A percentile compares a stretch with the other conserved stretches of the same genome.
phyloP scores from a whole-genome alignment of 768 basidiomycete species.

The Leccinum sublutescens region DNA sequence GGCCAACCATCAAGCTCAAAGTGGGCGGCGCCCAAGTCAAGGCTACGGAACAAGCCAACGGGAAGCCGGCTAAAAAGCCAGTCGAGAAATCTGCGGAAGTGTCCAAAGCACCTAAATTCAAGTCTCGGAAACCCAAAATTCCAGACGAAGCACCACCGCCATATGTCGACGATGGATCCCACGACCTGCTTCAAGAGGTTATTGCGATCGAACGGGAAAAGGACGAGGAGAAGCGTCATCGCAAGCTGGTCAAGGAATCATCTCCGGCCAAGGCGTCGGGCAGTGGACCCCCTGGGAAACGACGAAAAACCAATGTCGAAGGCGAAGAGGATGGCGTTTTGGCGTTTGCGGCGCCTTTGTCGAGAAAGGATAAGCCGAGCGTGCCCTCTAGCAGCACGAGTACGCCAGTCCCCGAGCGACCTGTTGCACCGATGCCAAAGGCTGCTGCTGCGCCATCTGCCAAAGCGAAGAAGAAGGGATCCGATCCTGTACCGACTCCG shows the following conservation, averaged over 20 bases:
- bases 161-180: constrained; percentile 78
- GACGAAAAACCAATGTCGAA: constrained; percentile 49
- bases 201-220: constrained; percentile 75
- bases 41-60: constrained; percentile 30
- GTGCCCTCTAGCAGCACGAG: constrained; percentile 38
- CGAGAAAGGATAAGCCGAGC: constrained; percentile 49
- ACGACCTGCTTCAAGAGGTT: constrained; percentile 78
- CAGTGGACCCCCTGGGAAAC: constrained; percentile 46
- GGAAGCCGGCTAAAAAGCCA: constrained; percentile 27
- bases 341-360: constrained; percentile 52
- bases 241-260: constrained; percentile 38
- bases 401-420: constrained; percentile 40
- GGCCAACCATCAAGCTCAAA: constrained; percentile 69
- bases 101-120: constrained; percentile 38
- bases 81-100: constrained; percentile 30
- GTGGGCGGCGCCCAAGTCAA: constrained; percentile 44
- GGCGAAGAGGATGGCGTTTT: constrained; percentile 63
- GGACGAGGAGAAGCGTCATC: constrained; percentile 50
- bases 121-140: constrained; percentile 43
- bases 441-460: constrained; percentile 25
- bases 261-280: constrained; percentile 37
- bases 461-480: constrained; percentile 45
- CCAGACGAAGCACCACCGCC: constrained; percentile 54
- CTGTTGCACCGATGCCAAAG: constrained; percentile 26
- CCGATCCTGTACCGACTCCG: constrained; percentile 24